Evolutionary conservation across 2,329 filamentous ascomycete genomes (phyloP).

Genomic region (Byssothecium circinans): DNA sequence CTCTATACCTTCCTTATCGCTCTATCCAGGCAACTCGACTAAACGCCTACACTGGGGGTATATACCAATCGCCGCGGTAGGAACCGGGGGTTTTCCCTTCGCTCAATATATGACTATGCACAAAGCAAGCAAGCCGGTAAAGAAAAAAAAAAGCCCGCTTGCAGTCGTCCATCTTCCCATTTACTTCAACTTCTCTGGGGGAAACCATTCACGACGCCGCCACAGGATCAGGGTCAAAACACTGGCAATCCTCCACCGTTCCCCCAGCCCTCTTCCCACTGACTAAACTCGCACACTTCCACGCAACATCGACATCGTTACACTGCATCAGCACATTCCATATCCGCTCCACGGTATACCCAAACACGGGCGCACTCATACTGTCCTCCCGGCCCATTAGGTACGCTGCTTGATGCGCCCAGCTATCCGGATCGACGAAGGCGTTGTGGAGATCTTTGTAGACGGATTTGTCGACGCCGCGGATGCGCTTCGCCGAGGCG

Average conservation of each 20-base stretch:
- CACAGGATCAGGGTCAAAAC: conserved; percentile 16
- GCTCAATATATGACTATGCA: too few relatives aligned
- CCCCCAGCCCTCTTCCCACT: conserved; percentile 23
- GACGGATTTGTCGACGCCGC: conserved; percentile 32
- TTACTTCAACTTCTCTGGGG: too few relatives aligned
- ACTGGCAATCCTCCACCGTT: conserved; percentile 24
- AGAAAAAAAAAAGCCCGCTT: too few relatives aligned
- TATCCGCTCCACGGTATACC: conserved; percentile 25
- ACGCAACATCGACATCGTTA: conserved; percentile 20
- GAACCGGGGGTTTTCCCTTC: too few relatives aligned
- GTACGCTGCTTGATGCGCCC: conserved; percentile 23
- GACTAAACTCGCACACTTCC: conserved; percentile 24
- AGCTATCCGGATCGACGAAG: conserved; percentile 21
- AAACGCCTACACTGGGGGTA: too few relatives aligned
- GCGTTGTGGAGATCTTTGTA: conserved; percentile 35
- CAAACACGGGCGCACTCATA: conserved; percentile 22
- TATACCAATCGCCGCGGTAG: too few relatives aligned
- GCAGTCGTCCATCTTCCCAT: too few relatives aligned
- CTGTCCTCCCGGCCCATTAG: conserved; percentile 17
- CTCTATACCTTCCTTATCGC: too few relatives aligned
- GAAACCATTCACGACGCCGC: too few relatives aligned
- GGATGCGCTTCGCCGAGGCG: conserved; percentile 46
- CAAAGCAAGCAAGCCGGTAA: too few relatives aligned
- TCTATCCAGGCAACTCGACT: too few relatives aligned
- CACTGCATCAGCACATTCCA: conserved; percentile 31